Percentiles rank a stretch among this genome's conserved stretches.
These are phyloP conservation scores for Thelephora ganbajun DNA, from an alignment of 768 basidiomycete genomes.

Conservation along the genomic window DNA sequence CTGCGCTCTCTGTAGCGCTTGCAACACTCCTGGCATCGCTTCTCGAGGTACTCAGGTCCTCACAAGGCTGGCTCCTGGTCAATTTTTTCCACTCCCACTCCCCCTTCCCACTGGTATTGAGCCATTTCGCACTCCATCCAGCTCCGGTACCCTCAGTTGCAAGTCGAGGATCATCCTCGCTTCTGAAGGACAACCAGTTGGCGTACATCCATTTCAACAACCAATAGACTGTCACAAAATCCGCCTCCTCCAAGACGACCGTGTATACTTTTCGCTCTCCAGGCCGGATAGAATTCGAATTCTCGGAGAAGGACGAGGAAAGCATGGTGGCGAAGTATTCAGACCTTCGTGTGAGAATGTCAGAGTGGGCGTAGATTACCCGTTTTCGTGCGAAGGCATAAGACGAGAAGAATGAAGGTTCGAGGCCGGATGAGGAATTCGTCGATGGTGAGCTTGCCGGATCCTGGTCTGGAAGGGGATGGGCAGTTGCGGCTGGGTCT, in stretches of 20 bases:
- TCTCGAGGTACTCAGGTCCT: conserved; percentile 9
- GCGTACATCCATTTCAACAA: conserved; percentile 64
- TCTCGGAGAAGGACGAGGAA: conserved; percentile 57
- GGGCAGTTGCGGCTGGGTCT: conserved; percentile 16
- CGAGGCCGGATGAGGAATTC: conserved; percentile 18
- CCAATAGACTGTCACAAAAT: conserved; percentile 71
- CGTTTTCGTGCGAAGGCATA: conserved; percentile 53
- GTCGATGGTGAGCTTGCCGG: conserved; percentile 11
- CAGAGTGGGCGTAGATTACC: conserved; percentile 65
- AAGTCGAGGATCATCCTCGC: conserved; percentile 50
- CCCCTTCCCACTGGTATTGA: conserved; percentile 24
- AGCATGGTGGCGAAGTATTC: conserved; percentile 74
- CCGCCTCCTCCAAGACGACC: conserved; percentile 64
- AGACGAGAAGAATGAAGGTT: conserved; percentile 28
- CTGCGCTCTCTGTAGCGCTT: conserved; percentile 6
- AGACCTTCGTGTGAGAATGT: conserved; percentile 58
- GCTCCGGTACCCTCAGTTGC: conserved; percentile 56
- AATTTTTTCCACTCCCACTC: conserved; percentile 68
- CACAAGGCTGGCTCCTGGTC: conserved; percentile 25
- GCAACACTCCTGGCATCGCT: conserved; percentile 13
- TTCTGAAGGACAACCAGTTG: conserved; percentile 59
- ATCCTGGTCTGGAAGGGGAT: conserved; percentile 12
- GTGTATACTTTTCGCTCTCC: conserved; percentile 48
- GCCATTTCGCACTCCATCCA: conserved; percentile 51
- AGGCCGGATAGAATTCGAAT: conserved; percentile 8